Evolutionary conservation across 768 basidiomycete genomes (phyloP).

Genomic region (Suillus hirtellus): DNA sequence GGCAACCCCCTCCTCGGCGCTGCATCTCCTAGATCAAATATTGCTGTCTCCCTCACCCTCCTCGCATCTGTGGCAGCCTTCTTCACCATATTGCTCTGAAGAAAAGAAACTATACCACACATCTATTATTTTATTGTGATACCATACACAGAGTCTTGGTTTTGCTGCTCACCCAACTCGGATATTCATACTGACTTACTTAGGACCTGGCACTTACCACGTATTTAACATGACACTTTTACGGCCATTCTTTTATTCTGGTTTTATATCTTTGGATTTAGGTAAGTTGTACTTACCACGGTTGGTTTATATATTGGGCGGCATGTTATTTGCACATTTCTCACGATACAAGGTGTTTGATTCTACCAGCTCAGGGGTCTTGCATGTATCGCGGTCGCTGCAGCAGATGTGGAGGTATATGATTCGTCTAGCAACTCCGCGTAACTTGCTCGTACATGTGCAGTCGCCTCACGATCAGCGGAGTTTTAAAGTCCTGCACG

Average conservation of each 20-base stretch:
- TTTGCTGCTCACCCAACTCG: neutral
- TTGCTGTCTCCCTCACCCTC: conserved; percentile 21
- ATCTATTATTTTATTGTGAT: neutral
- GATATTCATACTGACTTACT: neutral
- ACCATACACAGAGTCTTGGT: neutral
- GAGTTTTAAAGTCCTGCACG: neutral
- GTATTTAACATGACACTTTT: neutral
- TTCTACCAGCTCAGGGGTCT: neutral
- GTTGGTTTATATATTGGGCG: neutral
- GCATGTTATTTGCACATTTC: neutral
- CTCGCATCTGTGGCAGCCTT: conserved; percentile 14
- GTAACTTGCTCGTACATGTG: neutral
- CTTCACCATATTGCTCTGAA: conserved; percentile 15
- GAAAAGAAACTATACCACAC: neutral
- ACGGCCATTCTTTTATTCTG: neutral
- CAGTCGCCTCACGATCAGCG: neutral
- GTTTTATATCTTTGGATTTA: neutral
- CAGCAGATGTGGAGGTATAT: neutral
- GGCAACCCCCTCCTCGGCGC: neutral
- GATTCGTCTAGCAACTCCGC: neutral
- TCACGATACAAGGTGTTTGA: too few relatives aligned
- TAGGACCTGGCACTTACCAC: neutral
- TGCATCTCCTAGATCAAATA: conserved; percentile 9
- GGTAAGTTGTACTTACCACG: neutral
- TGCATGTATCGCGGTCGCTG: neutral